Base-by-base conservation (phyloP, 108 stramenopile species). In the Cyclotella atomus region DNA sequence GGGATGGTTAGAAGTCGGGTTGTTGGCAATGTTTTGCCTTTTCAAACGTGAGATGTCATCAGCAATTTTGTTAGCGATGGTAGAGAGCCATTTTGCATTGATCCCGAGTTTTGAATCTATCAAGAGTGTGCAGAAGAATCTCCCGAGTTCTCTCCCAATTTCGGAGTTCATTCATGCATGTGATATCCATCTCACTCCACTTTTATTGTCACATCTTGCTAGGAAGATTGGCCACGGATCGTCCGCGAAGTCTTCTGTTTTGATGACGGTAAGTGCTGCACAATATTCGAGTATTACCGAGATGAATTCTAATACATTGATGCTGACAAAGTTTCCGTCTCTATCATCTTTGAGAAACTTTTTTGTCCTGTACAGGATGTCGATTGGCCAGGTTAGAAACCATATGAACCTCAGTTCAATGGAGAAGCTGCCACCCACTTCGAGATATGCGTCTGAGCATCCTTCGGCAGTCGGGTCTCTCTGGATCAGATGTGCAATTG, bases 1-100 rank as follows among this genome's bases (percentile, higher is more conserved):
- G n/a, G n/a, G n/a, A n/a, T n/a, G n/a, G n/a, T n/a, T 24, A 35
- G 30, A 54, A 33, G 34, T 5, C 9, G 19, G n/a, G 20, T 53
- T 54, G 33, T 34, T 68, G 2, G 3, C 20, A n/a, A n/a, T n/a
- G 15, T 3, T 14, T 2, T 4, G 21, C 21, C 43, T 36, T 0
- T 27, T 32, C 0, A 60, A 2, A 14, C 70, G 34, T n/a, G 70
- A 71, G n/a, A 71, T 60, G 0, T 59, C 30, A 20, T 71, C 70
- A 20, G 70, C 70, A 44, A 71, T 46, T 0, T 14, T 32, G 46
- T 71, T 71, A n/a, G 30, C 53, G 3, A 21, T 0, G 7, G 68
- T 69, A 0, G 30, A 28, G 3, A 69, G 19, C 68, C 68, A 69
- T n/a, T 60, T 6, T 0, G 70, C 46, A 20, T 60, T 71, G 6